A percentile compares a stretch with the other conserved stretches of the same genome.
These are phyloP conservation scores for Pichia kluyveri DNA, from an alignment of 805 yeast genomes.

Conservation along the genomic window DNA sequence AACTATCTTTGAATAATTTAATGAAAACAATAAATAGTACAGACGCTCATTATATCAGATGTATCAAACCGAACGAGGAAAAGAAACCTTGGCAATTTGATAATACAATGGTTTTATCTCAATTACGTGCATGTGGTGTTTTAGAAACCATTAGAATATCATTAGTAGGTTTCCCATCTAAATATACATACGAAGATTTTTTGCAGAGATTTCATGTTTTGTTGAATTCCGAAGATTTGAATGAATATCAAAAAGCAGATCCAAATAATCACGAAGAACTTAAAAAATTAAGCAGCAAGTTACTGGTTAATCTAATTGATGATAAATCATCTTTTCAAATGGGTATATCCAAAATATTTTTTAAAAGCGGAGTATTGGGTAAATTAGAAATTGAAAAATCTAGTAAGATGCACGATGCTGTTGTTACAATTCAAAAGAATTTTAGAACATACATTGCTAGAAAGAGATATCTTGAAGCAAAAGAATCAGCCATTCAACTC, in stretches of 20 bases:
- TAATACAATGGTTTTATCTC: slow-evolving; percentile 88
- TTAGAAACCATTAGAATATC: slow-evolving; percentile 92
- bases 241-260: slow-evolving; percentile 42
- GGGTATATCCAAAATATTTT: slow-evolving; percentile 89
- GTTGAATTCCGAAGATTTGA: slow-evolving; percentile 60
- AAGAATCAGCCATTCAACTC: slow-evolving; percentile 41
- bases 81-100: slow-evolving; percentile 94
- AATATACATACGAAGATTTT: slow-evolving; percentile 91
- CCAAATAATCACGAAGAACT: slow-evolving; percentile 44
- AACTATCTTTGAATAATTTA: slow-evolving; percentile 80
- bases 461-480: slow-evolving; percentile 44
- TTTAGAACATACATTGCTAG: slow-evolving; percentile 58
- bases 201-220: slow-evolving; percentile 80
- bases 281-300: slow-evolving; percentile 55
- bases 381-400: slow-evolving; percentile 77
- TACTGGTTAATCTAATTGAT: slow-evolving; percentile 53
- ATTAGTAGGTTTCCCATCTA: slow-evolving; percentile 96
- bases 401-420: slow-evolving; percentile 66
- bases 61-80: slow-evolving; percentile 92
- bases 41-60: slow-evolving; percentile 91
- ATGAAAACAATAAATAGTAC: slow-evolving; percentile 91
- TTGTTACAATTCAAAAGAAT: slow-evolving; percentile 80
- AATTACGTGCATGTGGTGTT: slow-evolving; percentile 97
- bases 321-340: slow-evolving; percentile 67
- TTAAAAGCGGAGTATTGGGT: slow-evolving; percentile 95